phyloP scores from a whole-genome alignment of 2,329 filamentous ascomycete species.

The Clathrospora elynae region DNA sequence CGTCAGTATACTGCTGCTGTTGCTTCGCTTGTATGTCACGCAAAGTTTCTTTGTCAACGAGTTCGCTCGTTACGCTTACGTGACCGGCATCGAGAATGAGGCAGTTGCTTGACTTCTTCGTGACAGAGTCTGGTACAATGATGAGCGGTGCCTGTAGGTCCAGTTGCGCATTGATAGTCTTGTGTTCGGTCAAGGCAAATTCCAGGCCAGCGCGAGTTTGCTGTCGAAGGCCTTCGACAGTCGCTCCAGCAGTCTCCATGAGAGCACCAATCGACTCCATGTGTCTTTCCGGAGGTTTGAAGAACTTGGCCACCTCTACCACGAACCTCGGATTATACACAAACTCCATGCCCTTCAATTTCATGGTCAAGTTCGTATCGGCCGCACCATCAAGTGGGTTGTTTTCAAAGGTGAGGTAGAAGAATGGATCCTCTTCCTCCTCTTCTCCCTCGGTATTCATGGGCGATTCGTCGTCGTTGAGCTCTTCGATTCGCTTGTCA shows the following conservation, averaged over 20 bases:
- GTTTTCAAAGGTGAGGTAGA: constrained; percentile 89
- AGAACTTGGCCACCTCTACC: constrained; percentile 90
- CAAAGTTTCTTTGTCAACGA: constrained; percentile 90
- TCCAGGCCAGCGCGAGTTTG: constrained; percentile 95
- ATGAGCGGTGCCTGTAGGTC: constrained; percentile 95
- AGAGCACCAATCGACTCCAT: constrained; percentile 98
- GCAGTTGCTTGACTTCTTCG: constrained; percentile 77
- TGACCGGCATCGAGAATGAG: constrained; percentile 96
- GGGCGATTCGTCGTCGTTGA: constrained; percentile 54
- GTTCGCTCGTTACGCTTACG: constrained; percentile 88
- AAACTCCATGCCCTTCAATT: constrained; percentile 92
- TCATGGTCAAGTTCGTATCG: constrained; percentile 86
- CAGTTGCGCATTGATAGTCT: constrained; percentile 94
- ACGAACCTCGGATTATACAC: constrained; percentile 97
- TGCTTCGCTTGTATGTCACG: constrained; percentile 91
- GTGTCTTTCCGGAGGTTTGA: constrained; percentile 92
- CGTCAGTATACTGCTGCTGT: constrained; percentile 81
- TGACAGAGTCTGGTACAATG: constrained; percentile 93
- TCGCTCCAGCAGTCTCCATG: constrained; percentile 93
- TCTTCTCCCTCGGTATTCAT: constrained; percentile 52
- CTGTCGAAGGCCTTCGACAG: constrained; percentile 90
- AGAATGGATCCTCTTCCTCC: constrained; percentile 75
- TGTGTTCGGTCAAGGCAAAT: constrained; percentile 96
- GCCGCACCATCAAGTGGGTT: constrained; percentile 92
- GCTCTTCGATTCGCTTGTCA: constrained; percentile 55